Conservation (phyloP, 2,329 filamentous ascomycete genomes). For the Alternaria rosae region DNA sequence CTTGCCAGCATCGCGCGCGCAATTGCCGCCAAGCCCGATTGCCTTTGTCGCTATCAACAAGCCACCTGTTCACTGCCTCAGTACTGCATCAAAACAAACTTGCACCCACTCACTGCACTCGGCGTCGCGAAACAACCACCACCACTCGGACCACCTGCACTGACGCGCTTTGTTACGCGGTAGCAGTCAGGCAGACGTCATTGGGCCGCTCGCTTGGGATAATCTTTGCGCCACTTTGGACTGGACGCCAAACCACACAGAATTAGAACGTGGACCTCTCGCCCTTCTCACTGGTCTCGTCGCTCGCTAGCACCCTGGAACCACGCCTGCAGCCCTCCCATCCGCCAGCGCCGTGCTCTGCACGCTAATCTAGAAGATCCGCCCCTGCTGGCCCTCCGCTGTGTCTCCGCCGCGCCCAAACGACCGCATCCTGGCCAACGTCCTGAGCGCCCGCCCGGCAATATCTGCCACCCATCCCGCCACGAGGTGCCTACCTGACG, state of each 20-base stretch:
- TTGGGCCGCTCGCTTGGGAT: constrained; percentile 33
- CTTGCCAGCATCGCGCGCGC: constrained; percentile 5
- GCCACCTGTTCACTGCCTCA: neutral
- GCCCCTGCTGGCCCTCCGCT: constrained; percentile 29
- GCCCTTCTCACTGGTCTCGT: constrained; percentile 22
- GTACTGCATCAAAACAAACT: neutral
- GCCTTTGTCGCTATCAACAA: neutral
- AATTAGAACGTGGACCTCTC: constrained; percentile 40
- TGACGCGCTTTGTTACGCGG: constrained; percentile 12
- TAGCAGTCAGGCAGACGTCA: constrained; percentile 31
- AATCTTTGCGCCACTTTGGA: constrained; percentile 31
- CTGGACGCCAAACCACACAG: constrained; percentile 33
- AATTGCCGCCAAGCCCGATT: constrained; percentile 1
- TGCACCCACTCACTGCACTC: neutral
- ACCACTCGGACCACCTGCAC: neutral
- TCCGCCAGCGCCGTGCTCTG: constrained; percentile 22
- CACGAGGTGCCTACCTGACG: constrained; percentile 40
- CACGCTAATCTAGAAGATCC: constrained; percentile 18
- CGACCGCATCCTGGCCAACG: constrained; percentile 31
- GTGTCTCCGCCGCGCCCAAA: constrained; percentile 31
- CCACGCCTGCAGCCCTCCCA: constrained; percentile 12
- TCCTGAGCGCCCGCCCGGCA: constrained; percentile 31
- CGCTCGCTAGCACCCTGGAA: constrained; percentile 21
- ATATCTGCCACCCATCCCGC: constrained; percentile 45
- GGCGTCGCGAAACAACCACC: neutral